Percentiles rank a stretch among this genome's conserved stretches.
These are phyloP conservation scores for Penicillium brasilianum DNA, from an alignment of 2,329 filamentous ascomycete species.

Conservation along the genomic window DNA sequence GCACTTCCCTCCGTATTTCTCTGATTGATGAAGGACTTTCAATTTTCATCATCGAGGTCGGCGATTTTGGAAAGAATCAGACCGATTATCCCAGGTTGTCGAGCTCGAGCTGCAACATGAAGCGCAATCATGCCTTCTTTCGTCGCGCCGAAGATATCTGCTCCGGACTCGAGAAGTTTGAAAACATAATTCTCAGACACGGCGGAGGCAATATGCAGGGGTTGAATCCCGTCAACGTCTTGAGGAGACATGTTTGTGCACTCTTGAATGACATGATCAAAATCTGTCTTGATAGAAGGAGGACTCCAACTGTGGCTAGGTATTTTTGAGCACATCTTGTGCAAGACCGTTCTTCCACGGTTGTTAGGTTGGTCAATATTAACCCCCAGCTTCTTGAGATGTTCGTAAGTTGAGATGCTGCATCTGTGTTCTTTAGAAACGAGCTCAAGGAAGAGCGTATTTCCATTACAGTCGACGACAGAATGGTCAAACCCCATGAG, in stretches of 20 bases:
- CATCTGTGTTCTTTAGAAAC: too few species aligned
- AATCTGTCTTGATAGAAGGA: neutral
- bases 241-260: neutral
- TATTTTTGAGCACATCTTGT: neutral
- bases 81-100: slow-evolving; percentile 17
- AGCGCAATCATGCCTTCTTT: slow-evolving; percentile 21
- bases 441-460: slow-evolving; percentile 11
- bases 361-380: slow-evolving; percentile 14
- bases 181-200: slow-evolving; percentile 18
- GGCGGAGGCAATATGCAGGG: slow-evolving; percentile 23
- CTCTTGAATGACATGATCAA: slow-evolving; percentile 10
- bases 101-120: slow-evolving; percentile 24
- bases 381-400: slow-evolving; percentile 8
- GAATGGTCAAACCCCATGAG: slow-evolving; percentile 12
- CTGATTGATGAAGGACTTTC: slow-evolving; percentile 18
- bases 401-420: neutral
- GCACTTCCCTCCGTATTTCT: slow-evolving; percentile 16
- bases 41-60: neutral
- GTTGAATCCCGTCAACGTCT: slow-evolving; percentile 16
- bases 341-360: slow-evolving; percentile 10
- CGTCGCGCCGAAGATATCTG: slow-evolving; percentile 15
- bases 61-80: slow-evolving; percentile 13
- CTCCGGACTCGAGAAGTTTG: slow-evolving; percentile 24
- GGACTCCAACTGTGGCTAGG: neutral
- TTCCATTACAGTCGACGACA: slow-evolving; percentile 10